phyloP scores from a whole-genome alignment of 352 stramenopile species.

The Phytophthora foliorum region DNA sequence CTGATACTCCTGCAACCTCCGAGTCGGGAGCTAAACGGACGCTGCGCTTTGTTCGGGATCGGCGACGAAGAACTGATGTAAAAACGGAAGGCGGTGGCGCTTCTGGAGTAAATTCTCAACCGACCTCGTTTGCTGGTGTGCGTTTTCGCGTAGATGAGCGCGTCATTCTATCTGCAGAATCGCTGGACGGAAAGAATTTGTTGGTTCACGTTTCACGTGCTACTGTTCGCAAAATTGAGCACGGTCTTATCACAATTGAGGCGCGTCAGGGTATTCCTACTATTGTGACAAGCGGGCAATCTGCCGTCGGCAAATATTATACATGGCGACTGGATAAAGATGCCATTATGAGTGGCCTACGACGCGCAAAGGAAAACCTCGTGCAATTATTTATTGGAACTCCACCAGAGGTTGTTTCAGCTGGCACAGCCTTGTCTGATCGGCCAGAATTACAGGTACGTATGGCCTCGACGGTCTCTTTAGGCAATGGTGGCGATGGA shows the following conservation, averaged over 20 bases:
- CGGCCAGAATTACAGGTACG: slow-evolving; percentile 47
- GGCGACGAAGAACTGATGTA: slow-evolving; percentile 27
- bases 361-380: slow-evolving; percentile 82
- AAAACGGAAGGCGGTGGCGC: not conserved
- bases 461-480: slow-evolving; percentile 24
- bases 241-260: slow-evolving; percentile 58
- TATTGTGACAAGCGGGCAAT: slow-evolving; percentile 65
- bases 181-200: slow-evolving; percentile 66
- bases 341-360: slow-evolving; percentile 68
- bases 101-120: slow-evolving; percentile 15
- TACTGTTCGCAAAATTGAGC: slow-evolving; percentile 58
- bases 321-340: slow-evolving; percentile 87
- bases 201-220: slow-evolving; percentile 74
- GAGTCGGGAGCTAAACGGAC: slow-evolving; percentile 49
- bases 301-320: slow-evolving; percentile 66
- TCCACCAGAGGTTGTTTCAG: slow-evolving; percentile 50
- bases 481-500: slow-evolving; percentile 20
- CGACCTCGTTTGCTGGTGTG: slow-evolving; percentile 57
- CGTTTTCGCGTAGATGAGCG: slow-evolving; percentile 78
- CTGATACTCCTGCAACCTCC: slow-evolving; percentile 43
- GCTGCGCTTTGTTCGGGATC: slow-evolving; percentile 65
- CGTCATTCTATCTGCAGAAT: slow-evolving; percentile 80
- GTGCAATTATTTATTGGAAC: slow-evolving; percentile 73
- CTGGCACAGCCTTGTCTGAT: slow-evolving; percentile 43
- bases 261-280: slow-evolving; percentile 67